phyloP scores from a whole-genome alignment of 768 basidiomycete genomes.

The Lactifluus piperatus region DNA sequence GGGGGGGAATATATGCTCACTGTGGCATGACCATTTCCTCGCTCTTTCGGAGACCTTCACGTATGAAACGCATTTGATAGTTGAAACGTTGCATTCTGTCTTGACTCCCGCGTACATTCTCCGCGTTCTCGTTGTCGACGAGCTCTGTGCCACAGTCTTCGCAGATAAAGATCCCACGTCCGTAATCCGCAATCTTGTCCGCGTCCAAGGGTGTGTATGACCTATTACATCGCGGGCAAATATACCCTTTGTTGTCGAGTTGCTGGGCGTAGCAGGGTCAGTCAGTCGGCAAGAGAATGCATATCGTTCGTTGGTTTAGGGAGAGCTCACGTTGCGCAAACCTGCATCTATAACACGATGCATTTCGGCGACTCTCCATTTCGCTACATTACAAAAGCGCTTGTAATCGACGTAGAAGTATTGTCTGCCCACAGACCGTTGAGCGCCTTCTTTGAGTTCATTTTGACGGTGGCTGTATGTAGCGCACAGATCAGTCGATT shows the following conservation, averaged over 20 bases:
- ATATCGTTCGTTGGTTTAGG: not conserved
- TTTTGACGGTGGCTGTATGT: constrained; percentile 78
- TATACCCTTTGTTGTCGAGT: constrained; percentile 95
- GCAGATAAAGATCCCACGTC: constrained; percentile 61
- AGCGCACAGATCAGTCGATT: not conserved
- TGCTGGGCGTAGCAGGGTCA: constrained; percentile 44
- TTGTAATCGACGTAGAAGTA: constrained; percentile 98
- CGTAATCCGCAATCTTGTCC: constrained; percentile 71
- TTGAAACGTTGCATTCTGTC: constrained; percentile 97
- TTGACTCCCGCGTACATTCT: constrained; percentile 75
- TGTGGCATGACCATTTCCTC: constrained; percentile 81
- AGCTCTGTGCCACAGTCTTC: constrained; percentile 84
- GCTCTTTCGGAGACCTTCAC: constrained; percentile 81
- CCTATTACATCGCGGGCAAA: constrained; percentile 82
- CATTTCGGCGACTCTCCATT: constrained; percentile 95
- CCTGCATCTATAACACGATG: constrained; percentile 81
- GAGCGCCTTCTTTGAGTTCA: constrained; percentile 83
- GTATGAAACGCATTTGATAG: constrained; percentile 78
- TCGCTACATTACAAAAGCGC: constrained; percentile 93
- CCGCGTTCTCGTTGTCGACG: constrained; percentile 85
- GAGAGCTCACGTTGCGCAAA: constrained; percentile 70
- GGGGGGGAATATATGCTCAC: too few species aligned
- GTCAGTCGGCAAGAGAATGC: not conserved
- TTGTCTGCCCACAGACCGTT: constrained; percentile 77
- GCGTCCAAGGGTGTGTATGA: constrained; percentile 82